phyloP scores from a whole-genome alignment of 2,329 filamentous ascomycete genomes.

The Emmonsiellopsis sp. region DNA sequence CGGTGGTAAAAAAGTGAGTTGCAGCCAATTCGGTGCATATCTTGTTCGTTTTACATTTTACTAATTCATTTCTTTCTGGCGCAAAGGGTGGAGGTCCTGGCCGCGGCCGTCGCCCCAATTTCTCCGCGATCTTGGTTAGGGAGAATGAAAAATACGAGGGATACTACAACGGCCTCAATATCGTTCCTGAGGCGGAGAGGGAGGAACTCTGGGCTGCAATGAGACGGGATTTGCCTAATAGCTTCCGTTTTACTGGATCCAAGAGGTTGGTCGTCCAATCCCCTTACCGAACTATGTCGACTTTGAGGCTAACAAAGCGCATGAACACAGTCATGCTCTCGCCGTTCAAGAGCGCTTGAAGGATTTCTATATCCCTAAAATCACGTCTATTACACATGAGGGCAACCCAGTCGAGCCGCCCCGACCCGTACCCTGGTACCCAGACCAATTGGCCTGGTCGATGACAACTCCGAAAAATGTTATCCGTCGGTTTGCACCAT shows the following conservation, averaged over 20 bases:
- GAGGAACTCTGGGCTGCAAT: conserved; percentile 76
- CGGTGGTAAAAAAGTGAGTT: conserved; percentile 21
- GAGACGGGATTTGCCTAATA: conserved; percentile 82
- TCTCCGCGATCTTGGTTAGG: conserved; percentile 59
- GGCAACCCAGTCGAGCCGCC: conserved; percentile 75
- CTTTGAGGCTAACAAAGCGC: not conserved
- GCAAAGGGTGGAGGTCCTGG: conserved; percentile 37
- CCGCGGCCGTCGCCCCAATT: conserved; percentile 31
- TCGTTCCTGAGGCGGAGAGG: conserved; percentile 69
- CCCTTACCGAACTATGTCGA: not conserved
- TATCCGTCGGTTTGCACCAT: conserved; percentile 85
- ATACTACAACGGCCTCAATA: conserved; percentile 73
- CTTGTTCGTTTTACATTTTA: not conserved
- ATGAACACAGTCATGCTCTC: conserved; percentile 63
- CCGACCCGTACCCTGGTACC: conserved; percentile 79
- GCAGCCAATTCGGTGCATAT: not conserved
- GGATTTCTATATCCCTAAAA: conserved; percentile 82
- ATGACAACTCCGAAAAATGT: conserved; percentile 98
- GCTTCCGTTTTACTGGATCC: conserved; percentile 93
- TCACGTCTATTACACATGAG: conserved; percentile 76
- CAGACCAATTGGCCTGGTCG: conserved; percentile 88
- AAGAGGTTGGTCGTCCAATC: conserved; percentile 54
- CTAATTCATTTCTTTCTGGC: conserved; percentile 10
- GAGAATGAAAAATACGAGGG: conserved; percentile 75
- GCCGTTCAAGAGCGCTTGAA: conserved; percentile 83